These are phyloP conservation scores for Termitomyces sp. DNA, from an alignment of 768 basidiomycete species.

Conservation along the genomic window DNA sequence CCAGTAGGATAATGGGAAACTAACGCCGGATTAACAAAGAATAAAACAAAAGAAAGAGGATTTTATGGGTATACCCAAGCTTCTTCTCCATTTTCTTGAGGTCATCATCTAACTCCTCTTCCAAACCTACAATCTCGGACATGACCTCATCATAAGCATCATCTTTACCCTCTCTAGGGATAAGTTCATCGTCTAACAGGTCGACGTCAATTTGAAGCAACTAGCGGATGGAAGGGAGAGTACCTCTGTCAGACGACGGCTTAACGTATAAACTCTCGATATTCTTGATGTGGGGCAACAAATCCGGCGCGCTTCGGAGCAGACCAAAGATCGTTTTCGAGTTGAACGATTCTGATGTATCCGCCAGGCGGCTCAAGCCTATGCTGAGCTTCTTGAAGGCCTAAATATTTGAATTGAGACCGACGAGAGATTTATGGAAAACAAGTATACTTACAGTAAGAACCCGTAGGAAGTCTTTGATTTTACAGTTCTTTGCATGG, in stretches of 20 bases:
- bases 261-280: conserved; percentile 67
- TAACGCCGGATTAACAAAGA: conserved; percentile 11
- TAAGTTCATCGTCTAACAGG: conserved; percentile 59
- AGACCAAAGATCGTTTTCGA: conserved; percentile 73
- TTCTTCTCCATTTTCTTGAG: conserved; percentile 63
- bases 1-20: conserved; percentile 30
- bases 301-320: conserved; percentile 76
- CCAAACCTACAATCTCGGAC: conserved; percentile 63
- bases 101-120: conserved; percentile 63
- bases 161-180: conserved; percentile 84
- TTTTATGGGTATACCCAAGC: conserved; percentile 44
- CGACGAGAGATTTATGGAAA: background rate
- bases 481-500: conserved; percentile 86
- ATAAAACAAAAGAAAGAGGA: conserved; percentile 1
- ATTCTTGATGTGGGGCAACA: conserved; percentile 64
- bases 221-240: background rate
- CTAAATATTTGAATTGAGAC: conserved; percentile 26
- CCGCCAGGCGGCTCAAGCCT: conserved; percentile 57
- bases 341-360: conserved; percentile 66
- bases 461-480: conserved; percentile 84
- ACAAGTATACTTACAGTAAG: conserved; percentile 45
- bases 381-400: conserved; percentile 70
- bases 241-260: conserved; percentile 55
- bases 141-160: conserved; percentile 77
- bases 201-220: background rate